Evolutionary conservation across 108 stramenopile genomes (phyloP), one percentile per base, ranked within the genome.

Genomic region (Nitzschia palea): DNA sequence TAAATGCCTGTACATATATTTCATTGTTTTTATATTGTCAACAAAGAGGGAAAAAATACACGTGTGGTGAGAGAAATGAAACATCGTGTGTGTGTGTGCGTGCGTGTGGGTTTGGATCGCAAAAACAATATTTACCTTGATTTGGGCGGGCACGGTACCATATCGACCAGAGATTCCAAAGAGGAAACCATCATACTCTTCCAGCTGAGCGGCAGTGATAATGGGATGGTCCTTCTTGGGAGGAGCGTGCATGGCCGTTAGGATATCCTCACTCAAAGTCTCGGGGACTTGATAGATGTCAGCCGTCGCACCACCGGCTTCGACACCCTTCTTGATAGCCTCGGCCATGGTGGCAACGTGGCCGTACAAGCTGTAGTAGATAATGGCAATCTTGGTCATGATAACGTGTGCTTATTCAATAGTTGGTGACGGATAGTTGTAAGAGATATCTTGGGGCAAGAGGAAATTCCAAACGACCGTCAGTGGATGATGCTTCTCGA

Each of bases 141-240:
- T 78, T 70, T 91, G 90, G 14, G 90, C 83, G n/a, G 76, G 53
- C 23, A 66, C 33, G 65, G 79, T 70, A 54, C 89, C 89, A 55
- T 73, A 90, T 10, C 89, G 81, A 32, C 84, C 83, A 26, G 74
- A 65, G 45, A 90, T 27, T 29, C 89, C 88, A 54, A 90, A 90
- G 10, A 90, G 35, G 61, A 90, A 58, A 44, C 86, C 89, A 51
- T 90, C 89, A 43, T 72, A 75, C 33, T 84, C 78, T 12, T 45
- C 15, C 62, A 90, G 62, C 43, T 82, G 74, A 17, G 59, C 70
- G 15, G 86, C 32, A 33, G 60, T 73, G 35, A 78, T 76, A 53
- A 82, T 48, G 12, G 86, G 80, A 36, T 66, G 31, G 59, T 84
- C 79, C 4, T 47, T 40, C 58, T 82, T 77, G 42, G 75, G 66